Evolutionary conservation across 495 filamentous ascomycete genomes (phyloP).

Genomic region (Penicillium argentinense): DNA sequence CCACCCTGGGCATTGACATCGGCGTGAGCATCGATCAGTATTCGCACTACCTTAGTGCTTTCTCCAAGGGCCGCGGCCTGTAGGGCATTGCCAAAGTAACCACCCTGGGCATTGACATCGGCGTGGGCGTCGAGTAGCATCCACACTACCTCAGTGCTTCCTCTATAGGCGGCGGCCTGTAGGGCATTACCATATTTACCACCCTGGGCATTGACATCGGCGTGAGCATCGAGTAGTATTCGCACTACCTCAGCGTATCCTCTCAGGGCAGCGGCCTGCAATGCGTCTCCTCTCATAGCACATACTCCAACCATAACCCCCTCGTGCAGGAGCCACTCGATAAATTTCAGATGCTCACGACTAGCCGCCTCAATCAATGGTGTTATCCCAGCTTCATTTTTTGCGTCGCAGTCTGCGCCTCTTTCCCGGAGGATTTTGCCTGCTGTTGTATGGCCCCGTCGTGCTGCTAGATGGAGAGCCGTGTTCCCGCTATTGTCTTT

Average conservation of each 20-base stretch:
- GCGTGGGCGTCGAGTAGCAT: not conserved
- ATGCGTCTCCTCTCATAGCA: too few species aligned
- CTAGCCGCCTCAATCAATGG: not conserved
- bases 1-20: conserved; percentile 4
- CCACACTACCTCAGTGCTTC: not conserved
- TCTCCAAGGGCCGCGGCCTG: not conserved
- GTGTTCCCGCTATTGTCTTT: not conserved
- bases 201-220: not conserved
- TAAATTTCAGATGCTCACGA: not conserved
- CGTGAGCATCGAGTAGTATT: not conserved
- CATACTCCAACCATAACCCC: not conserved
- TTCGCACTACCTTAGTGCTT: not conserved
- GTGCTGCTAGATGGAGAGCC: conserved; percentile 4
- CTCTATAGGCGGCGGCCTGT: not conserved
- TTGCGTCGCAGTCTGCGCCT: not conserved
- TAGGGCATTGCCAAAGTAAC: not conserved
- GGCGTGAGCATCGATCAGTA: not conserved
- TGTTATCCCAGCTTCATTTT: not conserved
- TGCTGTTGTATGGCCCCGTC: not conserved
- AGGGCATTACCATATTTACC: not conserved
- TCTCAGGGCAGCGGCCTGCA: not conserved
- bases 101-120: not conserved
- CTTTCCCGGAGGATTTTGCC: not conserved
- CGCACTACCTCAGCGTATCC: not conserved
- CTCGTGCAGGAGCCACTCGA: conserved; percentile 1